phyloP scores from a whole-genome alignment of 176 grass and related monocot genomes.

The Sorghum bicolor region Sorghum_bicolor_NCBIv3 NC_012872.2:59470001-59470500 shows the following conservation, averaged over 20 bases:
- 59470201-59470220: neutral
- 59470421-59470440: neutral
- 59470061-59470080: too few species aligned
- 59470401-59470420: neutral
- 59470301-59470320: neutral
- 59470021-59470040: too few species aligned
- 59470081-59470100: too few species aligned
- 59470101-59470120: too few species aligned
- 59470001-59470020: too few species aligned
- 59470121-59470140: too few species aligned
- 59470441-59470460: accelerated
- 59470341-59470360: neutral
- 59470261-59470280: neutral
- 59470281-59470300: neutral
- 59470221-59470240: neutral
- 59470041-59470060: too few species aligned
- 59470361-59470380: constrained; percentile 23
- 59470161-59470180: neutral
- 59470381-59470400: constrained; percentile 40
- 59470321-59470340: neutral
- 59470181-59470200: too few species aligned
- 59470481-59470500: too few species aligned
- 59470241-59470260: neutral
- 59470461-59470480: neutral
- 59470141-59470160: neutral